Base-by-base conservation (phyloP, 306 rosid genomes). In the Prunus dulcis region DNA sequence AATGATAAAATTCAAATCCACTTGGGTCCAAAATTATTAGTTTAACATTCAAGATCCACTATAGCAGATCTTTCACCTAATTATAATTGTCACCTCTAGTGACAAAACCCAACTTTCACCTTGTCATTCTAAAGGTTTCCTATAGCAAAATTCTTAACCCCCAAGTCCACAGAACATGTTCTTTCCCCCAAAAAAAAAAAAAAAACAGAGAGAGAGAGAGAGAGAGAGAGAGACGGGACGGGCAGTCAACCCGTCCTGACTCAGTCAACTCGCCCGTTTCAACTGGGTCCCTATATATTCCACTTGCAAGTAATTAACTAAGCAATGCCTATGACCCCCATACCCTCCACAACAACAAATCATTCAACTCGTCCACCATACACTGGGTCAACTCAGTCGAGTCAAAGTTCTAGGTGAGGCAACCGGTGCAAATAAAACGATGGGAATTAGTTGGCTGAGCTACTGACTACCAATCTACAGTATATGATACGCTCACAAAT, bases 381-480 rank as follows among this genome's bases (percentile, higher is more conserved):
- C 66, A 61, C 60, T 19, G 60, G 60, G 49, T 60, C 77, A 60
- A 73, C 46, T 73, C 58, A 17, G 18, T 12, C 67, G 45, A 51
- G 46, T 28, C 64, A 60, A 23, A 23, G 11, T 23, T 22, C 12
- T 57, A 57, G 30, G 63, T 9, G 27, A n/a, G 60, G 25, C 60
- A 53, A 19, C 3, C 10, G 25, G 6, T 19, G 11, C 3, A 5
- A 19, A 53, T 19, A 19, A 53, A 19, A 53, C 9, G 19, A n/a
- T 19, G 22, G 20, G 12, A 53, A 53, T 3, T n/a, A n/a, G 19
- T n/a, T 19, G 60, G 1, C 22, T 19, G 3, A 19, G 9, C 43
- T n/a, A 2, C 60, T 12, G 61, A 57, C 51, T 23, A 13, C 9
- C 32, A 27, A 61, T 60, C 34, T 27, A 27, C 65, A 2, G 38